A percentile compares a stretch with the other conserved stretches of the same genome.
phyloP scores from a whole-genome alignment of 2,329 filamentous ascomycete species.

The Paecilomyces niveus region DNA sequence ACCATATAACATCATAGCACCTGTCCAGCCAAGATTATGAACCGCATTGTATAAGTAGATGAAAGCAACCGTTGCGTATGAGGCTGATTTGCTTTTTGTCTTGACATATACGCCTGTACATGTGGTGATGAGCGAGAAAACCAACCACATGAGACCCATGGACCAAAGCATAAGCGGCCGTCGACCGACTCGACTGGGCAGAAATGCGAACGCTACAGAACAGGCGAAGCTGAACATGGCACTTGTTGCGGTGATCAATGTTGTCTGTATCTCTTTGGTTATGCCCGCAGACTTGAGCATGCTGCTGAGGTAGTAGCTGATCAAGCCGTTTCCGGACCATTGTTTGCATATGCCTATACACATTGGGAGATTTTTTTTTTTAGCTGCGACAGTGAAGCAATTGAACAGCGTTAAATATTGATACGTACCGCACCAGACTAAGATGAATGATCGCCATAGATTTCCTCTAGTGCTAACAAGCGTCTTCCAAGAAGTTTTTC shows the following conservation, averaged over 20 bases:
- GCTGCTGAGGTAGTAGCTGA: slow-evolving; percentile 51
- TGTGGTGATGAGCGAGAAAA: slow-evolving; percentile 6
- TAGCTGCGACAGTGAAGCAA: neutral
- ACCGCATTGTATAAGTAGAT: slow-evolving; percentile 40
- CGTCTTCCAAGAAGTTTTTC: neutral
- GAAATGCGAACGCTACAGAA: slow-evolving; percentile 48
- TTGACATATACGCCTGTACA: slow-evolving; percentile 1
- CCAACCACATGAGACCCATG: slow-evolving; percentile 10
- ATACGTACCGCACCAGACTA: neutral
- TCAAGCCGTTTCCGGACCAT: slow-evolving; percentile 21
- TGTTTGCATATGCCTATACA: slow-evolving; percentile 6
- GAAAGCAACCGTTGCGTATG: slow-evolving; percentile 40
- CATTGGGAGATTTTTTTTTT: neutral
- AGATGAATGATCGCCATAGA: neutral
- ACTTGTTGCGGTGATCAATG: slow-evolving; percentile 50
- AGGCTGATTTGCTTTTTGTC: neutral
- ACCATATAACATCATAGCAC: neutral
- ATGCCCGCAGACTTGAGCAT: slow-evolving; percentile 48
- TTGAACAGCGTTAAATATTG: neutral
- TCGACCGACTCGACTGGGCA: slow-evolving; percentile 41
- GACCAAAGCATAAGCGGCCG: slow-evolving; percentile 35
- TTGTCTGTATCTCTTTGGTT: slow-evolving; percentile 37
- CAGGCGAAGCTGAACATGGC: slow-evolving; percentile 50
- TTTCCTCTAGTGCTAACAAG: neutral
- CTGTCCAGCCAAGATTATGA: neutral